A percentile compares a stretch with the other conserved stretches of the same genome.
These are phyloP conservation scores for Pulveroboletus sp. DNA, from an alignment of 768 basidiomycete genomes.

Conservation along the genomic window DNA sequence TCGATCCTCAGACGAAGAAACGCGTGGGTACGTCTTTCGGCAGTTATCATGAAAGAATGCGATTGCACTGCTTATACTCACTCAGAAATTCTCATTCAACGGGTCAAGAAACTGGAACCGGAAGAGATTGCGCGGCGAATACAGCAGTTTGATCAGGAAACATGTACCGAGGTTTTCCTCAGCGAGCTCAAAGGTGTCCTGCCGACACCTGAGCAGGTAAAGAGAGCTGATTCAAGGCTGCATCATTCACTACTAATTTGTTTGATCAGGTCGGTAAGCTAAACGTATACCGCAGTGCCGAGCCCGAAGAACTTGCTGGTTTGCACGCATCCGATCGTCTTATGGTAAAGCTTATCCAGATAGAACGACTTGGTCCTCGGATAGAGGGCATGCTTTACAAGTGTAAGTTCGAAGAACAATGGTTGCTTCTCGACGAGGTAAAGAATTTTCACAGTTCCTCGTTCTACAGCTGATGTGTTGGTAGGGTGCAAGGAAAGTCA, in stretches of 20 bases:
- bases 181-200: constrained; percentile 84
- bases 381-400: constrained; percentile 97
- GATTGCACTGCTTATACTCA: background rate
- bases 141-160: constrained; percentile 78
- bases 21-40: constrained; percentile 68
- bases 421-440: constrained; percentile 78
- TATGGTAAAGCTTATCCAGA: constrained; percentile 96
- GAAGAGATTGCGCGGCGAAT: constrained; percentile 85
- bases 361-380: constrained; percentile 80
- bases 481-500: constrained; percentile 77
- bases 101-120: constrained; percentile 76
- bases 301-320: constrained; percentile 76
- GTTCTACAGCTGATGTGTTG: constrained; percentile 3
- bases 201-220: constrained; percentile 86
- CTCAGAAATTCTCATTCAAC: constrained; percentile 88
- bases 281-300: constrained; percentile 84
- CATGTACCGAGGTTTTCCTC: constrained; percentile 87
- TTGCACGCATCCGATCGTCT: constrained; percentile 94
- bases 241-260: background rate
- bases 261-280: constrained; percentile 71
- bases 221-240: too few relatives aligned
- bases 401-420: constrained; percentile 81
- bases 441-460: constrained; percentile 13
- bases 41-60: background rate
- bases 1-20: constrained; percentile 89